Percentiles rank a stretch among this genome's conserved stretches.
These are phyloP conservation scores for Arabis alpina DNA, from an alignment of 345 rosid species.

Conservation along the genomic window DNA sequence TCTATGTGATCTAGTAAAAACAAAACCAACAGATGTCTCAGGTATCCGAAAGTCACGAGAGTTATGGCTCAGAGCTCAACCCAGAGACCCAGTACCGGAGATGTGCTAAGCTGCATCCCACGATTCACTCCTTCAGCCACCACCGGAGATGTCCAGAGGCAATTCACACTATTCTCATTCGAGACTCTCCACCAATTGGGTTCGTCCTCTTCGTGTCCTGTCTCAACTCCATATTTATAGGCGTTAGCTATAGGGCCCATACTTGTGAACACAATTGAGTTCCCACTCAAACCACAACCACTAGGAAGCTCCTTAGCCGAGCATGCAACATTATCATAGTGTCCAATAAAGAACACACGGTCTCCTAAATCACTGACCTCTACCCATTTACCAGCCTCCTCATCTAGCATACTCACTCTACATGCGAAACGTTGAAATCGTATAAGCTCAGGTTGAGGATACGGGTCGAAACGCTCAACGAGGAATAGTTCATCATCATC, in stretches of 20 bases:
- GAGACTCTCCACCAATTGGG: neutral
- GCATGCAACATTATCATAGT: neutral
- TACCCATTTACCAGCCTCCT: neutral
- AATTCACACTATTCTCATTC: neutral
- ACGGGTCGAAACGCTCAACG: neutral
- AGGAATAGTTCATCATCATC: constrained; percentile 30
- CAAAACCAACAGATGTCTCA: neutral
- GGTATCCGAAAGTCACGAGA: too few species aligned
- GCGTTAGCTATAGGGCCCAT: too few species aligned
- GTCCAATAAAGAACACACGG: constrained; percentile 4
- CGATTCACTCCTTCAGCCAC: neutral
- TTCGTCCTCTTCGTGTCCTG: neutral
- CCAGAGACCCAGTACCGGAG: neutral
- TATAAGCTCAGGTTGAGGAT: neutral
- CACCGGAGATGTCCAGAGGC: neutral
- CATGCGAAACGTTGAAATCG: neutral
- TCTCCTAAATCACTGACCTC: neutral
- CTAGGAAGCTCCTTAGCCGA: constrained; percentile 4
- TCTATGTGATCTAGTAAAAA: neutral
- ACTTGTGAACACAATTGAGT: constrained; percentile 6
- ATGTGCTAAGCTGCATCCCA: neutral
- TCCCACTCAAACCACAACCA: constrained; percentile 5
- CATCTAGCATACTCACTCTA: constrained; percentile 22
- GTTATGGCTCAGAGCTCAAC: too few species aligned
- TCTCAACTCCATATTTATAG: constrained; percentile 6